Base-by-base conservation (phyloP, 1,284 basidiomycete genomes). In the Apiotrichum domesticum region DNA sequence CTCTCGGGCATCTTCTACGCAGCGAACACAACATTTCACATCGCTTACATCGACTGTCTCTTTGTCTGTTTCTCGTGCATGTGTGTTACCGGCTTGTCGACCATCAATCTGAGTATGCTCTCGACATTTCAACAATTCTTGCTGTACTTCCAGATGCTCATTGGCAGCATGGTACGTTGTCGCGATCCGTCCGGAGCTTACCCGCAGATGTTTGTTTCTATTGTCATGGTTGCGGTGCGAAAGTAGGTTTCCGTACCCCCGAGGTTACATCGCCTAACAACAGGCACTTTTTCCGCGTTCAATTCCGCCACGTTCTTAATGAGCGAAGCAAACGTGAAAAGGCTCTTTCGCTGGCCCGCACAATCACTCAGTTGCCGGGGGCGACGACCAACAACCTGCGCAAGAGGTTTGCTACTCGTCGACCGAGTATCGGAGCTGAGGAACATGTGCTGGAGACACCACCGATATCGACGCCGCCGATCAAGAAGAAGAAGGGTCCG, bases 271-370 rank as follows among this genome's bases (percentile, higher is more conserved):
- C 8, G 32, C 21, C 33, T 37, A 39, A 42, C 29, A 8, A 6
- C 66, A 88, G 87, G 67, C 79, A 84, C 65, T 90, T 88, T 74
- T 90, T 92, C 70, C 83, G 84, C 2, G 81, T 80, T 64, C 85
- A 84, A 66, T 90, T 90, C 67, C 79, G 83, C 56, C 79, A 87
- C 69, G 81, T 90, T 51, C 77, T 91, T 46, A 78, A 82, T 57
- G 78, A 69, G 41, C 80, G 82, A 4, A 42, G 39, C 49, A 49
- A 56, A 6, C 55, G 58, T 44, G 50, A 51, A n/a, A 51, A 50
- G 43, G 40, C 59, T 21, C 50, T 71, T 51, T 63, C 55, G 37
- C 40, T 74, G 6, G 51, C 64, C 15, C 63, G 66, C 51, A 73
- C 70, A 0, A 56, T 75, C 21, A 67, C 73, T 0, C 48, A 58